Evolutionary conservation across 1,284 basidiomycete genomes (phyloP), one percentile per base, ranked within the genome.

Genomic region (Cerioporus squamosus): DNA sequence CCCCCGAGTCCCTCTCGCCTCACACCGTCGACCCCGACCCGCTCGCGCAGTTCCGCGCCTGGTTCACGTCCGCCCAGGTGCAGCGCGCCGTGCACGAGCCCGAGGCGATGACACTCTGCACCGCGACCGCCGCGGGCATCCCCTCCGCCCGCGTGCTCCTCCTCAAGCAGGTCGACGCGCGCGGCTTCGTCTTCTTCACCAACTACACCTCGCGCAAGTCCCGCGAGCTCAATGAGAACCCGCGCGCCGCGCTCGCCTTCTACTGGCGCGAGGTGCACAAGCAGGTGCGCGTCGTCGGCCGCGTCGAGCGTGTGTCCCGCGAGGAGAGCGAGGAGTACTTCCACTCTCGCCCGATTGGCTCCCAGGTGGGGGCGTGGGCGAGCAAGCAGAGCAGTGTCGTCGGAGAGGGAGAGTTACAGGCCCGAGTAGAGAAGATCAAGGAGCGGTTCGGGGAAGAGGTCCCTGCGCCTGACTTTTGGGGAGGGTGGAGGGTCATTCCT

Each of bases 131-230:
- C 9, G 62, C 73, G 0, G 91, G 90, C 44, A 82, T 94, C 59
- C 97, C 97, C 17, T 95, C 93, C 12, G 86, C 91, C 3, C 88
- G 96, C 61, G 84, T 94, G 70, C 96, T 98, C 50, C 87, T 98
- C 62, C 87, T 98, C 69, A 98, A 98, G 75, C 86, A 94, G 68
- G 86, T 94, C 68, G 93, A 97, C 76, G 70, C 80, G 23, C 83
- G 79, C 50, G 95, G 96, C 38, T 98, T 99, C 77, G 85, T 97
- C 54, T 98, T 98, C 78, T 99, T 86, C 82, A 97, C 95, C 38
- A 99, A 99, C 78, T 99, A 99, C 79, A 83, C 84, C 38, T 97
- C 94, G 18, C 86, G 96, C 62, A 99, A 99, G 77, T 94, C 92
- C 2, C 72, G 77, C 36, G 97, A 98, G 74, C 80, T 99, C 44